Evolutionary conservation across 75 land plant species (phyloP), one percentile per base, ranked within the genome.

Genomic region (Selaginella tamariscina): DNA sequence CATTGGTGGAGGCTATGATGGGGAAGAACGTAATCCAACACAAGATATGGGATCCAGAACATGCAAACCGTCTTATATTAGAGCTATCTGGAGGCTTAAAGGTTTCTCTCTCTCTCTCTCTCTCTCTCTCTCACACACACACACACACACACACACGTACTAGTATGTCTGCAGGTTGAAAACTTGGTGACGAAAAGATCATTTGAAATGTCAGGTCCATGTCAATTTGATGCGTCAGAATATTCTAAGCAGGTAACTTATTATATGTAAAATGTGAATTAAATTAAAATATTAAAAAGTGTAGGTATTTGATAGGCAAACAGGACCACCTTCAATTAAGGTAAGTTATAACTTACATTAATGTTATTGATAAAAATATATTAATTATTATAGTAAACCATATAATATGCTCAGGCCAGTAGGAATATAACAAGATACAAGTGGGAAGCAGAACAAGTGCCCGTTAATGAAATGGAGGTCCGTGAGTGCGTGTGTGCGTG

Each of bases 131-230:
- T 26, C 20, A n/a, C n/a, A n/a, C n/a, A n/a, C n/a, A n/a, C n/a
- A n/a, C n/a, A n/a, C n/a, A n/a, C n/a, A n/a, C n/a, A n/a, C n/a
- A n/a, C n/a, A n/a, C n/a, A n/a, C n/a, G n/a, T n/a, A n/a, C n/a
- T n/a, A 27, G 66, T 2, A 2, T 60, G 27, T 63, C 26, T 33
- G 39, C 68, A 77, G 79, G 75, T 77, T 27, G 71, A 72, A 55
- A 77, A 77, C 63, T 56, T 77, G 22, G 79, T 77, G 18, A 77
- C 79, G 23, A 77, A 77, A 72, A 69, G 79, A 27, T 77, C 74
- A 33, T 56, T 70, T 2, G 77, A 68, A 32, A 30, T 32, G 23
- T 32, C 71, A 1, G 75, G 67, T 23, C 71, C 75, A 28, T 75
- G 75, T 64, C 79, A 73, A 33, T 77, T 77, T 33, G 79, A 77